Percentiles rank a stretch among this genome's conserved stretches.
These are phyloP conservation scores for Cyanidiococcus yangmingshanensis DNA, from an alignment of 23 red algal genomes.

Conservation along the genomic window DNA sequence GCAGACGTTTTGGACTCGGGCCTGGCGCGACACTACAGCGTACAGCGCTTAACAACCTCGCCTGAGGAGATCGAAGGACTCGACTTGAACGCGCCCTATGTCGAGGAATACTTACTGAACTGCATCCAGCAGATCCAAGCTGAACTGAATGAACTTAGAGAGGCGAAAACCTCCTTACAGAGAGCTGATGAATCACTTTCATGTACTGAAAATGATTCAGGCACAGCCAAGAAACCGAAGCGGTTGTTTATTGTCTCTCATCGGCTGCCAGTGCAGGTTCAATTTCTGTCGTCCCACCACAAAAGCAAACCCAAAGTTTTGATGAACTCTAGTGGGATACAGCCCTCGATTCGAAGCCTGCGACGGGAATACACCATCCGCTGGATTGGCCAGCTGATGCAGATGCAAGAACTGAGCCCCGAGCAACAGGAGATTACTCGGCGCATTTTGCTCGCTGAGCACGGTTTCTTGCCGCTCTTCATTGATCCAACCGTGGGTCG, in stretches of 20 bases:
- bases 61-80: background rate
- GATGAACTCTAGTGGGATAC: background rate
- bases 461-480: conserved; percentile 61
- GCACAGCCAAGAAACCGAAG: background rate
- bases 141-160: background rate
- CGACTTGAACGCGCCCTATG: background rate
- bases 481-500: conserved; percentile 31
- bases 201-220: background rate
- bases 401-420: conserved; percentile 3
- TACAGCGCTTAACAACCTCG: background rate
- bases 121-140: background rate
- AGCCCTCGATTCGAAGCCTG: background rate
- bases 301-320: conserved; percentile 4
- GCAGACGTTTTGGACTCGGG: conserved; percentile 14
- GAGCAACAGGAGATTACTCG: conserved; percentile 7
- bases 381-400: conserved; percentile 3
- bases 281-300: background rate
- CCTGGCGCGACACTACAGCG: background rate
- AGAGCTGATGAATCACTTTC: background rate
- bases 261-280: conserved; percentile 9
- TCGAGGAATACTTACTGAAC: conserved; percentile 3
- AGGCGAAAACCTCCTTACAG: background rate
- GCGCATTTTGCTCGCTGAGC: background rate
- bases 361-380: background rate
- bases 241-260: conserved; percentile 4